Conservation (phyloP, 345 rosid species). For the Acer saccharum region DNA sequence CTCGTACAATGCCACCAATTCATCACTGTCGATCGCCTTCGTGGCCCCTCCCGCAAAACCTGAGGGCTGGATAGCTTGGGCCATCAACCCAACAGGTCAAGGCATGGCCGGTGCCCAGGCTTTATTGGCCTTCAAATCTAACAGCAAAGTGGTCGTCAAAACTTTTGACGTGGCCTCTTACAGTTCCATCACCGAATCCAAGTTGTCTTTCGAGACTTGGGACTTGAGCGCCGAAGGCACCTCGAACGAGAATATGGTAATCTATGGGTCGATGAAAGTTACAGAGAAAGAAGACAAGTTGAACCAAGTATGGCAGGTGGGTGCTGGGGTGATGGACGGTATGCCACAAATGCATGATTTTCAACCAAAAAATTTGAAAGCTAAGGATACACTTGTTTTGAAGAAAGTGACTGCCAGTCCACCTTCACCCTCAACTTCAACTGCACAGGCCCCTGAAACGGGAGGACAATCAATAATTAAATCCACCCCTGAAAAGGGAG, state of each 20-base stretch:
- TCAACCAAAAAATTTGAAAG: conserved; percentile 20
- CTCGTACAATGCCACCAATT: conserved; percentile 63
- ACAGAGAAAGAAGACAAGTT: conserved; percentile 43
- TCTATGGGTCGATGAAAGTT: conserved; percentile 60
- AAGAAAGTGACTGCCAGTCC: no score
- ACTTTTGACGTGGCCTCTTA: conserved; percentile 57
- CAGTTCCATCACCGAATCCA: conserved; percentile 24
- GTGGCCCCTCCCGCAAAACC: conserved; percentile 47
- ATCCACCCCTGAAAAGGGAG: no score
- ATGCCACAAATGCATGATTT: conserved; percentile 34
- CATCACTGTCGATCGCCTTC: conserved; percentile 79
- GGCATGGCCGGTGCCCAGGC: conserved; percentile 74
- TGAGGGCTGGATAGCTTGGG: conserved; percentile 87
- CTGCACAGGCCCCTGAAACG: no score
- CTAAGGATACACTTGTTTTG: conserved; percentile 39
- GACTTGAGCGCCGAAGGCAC: conserved; percentile 44
- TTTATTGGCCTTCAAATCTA: conserved; percentile 52
- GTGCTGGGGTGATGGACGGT: conserved; percentile 43
- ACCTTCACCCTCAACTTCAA: no score
- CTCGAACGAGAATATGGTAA: conserved; percentile 32
- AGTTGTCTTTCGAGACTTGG: conserved; percentile 62
- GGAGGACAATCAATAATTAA: no score
- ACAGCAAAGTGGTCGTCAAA: conserved; percentile 31
- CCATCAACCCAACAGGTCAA: conserved; percentile 54
- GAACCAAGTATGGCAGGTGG: conserved; percentile 92